Percentiles rank a stretch among this genome's conserved stretches.
Evolutionary conservation across 2,329 filamentous ascomycete genomes (phyloP).

Genomic region (Ophiocordyceps camponoti-saundersi): DNA sequence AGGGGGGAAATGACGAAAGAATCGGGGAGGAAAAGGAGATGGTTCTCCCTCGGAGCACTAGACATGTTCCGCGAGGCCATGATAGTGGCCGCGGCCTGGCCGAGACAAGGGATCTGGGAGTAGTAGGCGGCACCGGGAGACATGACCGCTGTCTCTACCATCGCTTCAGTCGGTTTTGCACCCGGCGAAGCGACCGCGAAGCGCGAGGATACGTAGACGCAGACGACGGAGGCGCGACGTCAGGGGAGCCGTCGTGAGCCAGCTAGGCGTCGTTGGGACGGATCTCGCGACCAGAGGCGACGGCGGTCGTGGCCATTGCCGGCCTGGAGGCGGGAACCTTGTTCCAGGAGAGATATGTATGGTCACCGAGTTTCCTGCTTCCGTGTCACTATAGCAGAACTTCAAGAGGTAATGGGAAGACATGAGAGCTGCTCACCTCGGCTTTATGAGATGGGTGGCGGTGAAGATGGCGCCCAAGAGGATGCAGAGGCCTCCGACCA

Average conservation of each 20-base stretch:
- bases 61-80: no score
- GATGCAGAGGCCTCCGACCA: constrained; percentile 86
- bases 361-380: constrained; percentile 85
- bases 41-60: no score
- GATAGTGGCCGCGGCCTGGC: no score
- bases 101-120: no score
- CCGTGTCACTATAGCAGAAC: constrained; percentile 1
- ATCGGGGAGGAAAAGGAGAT: no score
- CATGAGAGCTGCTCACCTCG: constrained; percentile 41
- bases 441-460: constrained; percentile 76
- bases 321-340: constrained; percentile 31
- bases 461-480: constrained; percentile 79
- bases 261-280: constrained; percentile 25
- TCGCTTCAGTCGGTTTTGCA: no score
- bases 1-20: no score
- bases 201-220: background rate
- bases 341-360: constrained; percentile 96
- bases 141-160: no score
- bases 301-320: constrained; percentile 22
- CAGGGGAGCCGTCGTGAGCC: constrained; percentile 11
- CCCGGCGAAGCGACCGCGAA: no score
- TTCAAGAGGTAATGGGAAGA: constrained; percentile 1
- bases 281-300: constrained; percentile 39
- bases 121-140: no score
- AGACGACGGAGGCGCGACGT: background rate